Percentiles rank a stretch among this genome's conserved stretches.
Evolutionary conservation across 2,329 filamentous ascomycete species (phyloP).

Genomic region (Neonectria coccinea): DNA sequence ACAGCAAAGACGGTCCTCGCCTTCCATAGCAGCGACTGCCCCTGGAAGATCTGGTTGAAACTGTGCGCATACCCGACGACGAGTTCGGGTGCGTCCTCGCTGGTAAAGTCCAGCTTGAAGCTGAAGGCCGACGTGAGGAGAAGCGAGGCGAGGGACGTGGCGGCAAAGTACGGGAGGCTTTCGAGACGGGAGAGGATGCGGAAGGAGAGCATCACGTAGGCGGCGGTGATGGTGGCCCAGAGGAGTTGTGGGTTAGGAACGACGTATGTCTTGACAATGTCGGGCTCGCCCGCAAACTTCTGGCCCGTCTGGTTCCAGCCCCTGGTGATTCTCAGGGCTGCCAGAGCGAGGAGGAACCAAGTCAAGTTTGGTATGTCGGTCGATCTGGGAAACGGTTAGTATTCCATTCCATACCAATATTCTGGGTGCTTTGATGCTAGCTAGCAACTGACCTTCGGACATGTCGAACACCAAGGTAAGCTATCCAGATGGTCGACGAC

Average conservation of each 20-base stretch:
- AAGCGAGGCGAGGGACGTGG: constrained; percentile 55
- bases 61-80: constrained; percentile 61
- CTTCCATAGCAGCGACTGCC: constrained; percentile 59
- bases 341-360: constrained; percentile 61
- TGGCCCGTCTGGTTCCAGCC: constrained; percentile 98
- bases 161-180: constrained; percentile 55
- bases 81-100: constrained; percentile 88
- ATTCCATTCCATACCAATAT: neutral
- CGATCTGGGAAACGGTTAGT: constrained; percentile 39
- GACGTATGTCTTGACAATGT: constrained; percentile 82
- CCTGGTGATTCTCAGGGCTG: constrained; percentile 73
- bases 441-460: constrained; percentile 53
- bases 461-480: constrained; percentile 63
- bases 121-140: constrained; percentile 70
- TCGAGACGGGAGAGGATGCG: constrained; percentile 57
- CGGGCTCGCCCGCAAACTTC: constrained; percentile 91
- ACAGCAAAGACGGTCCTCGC: constrained; percentile 65
- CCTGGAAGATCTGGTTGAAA: constrained; percentile 56
- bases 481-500: constrained; percentile 78
- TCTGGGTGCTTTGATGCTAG: no score
- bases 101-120: constrained; percentile 92
- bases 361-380: constrained; percentile 48
- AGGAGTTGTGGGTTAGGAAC: constrained; percentile 72
- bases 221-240: constrained; percentile 77
- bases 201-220: constrained; percentile 73